phyloP scores from a whole-genome alignment of 2,329 filamentous ascomycete species.

The Zalaria sp. region DNA sequence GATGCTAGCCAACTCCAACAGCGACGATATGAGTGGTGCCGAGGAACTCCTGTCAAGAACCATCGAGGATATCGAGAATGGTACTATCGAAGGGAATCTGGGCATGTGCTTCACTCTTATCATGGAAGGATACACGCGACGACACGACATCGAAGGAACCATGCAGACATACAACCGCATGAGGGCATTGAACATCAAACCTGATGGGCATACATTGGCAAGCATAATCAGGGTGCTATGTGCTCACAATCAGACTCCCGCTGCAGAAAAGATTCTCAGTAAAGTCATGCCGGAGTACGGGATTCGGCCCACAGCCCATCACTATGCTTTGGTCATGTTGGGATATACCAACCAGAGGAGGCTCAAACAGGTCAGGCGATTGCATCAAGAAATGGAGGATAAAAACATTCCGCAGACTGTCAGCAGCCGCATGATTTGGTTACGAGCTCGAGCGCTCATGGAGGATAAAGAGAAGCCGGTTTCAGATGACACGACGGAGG shows the following conservation, averaged over 20 bases:
- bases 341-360: slow-evolving; percentile 30
- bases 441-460: slow-evolving; percentile 18
- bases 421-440: slow-evolving; percentile 28
- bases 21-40: slow-evolving; percentile 29
- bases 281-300: slow-evolving; percentile 35
- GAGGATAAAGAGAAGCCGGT: slow-evolving; percentile 25
- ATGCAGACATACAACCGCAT: slow-evolving; percentile 42
- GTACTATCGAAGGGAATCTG: slow-evolving; percentile 34
- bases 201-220: slow-evolving; percentile 45
- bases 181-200: slow-evolving; percentile 33
- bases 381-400: slow-evolving; percentile 31
- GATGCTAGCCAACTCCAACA: slow-evolving; percentile 45
- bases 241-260: slow-evolving; percentile 36
- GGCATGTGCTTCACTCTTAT: slow-evolving; percentile 68
- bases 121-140: slow-evolving; percentile 52
- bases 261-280: slow-evolving; percentile 39
- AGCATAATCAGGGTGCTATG: slow-evolving; percentile 46
- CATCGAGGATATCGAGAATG: slow-evolving; percentile 24
- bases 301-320: slow-evolving; percentile 30
- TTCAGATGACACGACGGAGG: slow-evolving; percentile 21
- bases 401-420: slow-evolving; percentile 24
- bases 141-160: slow-evolving; percentile 42
- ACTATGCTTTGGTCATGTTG: slow-evolving; percentile 40
- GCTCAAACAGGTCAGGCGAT: slow-evolving; percentile 33
- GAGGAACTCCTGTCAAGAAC: slow-evolving; percentile 42